Conservation (phyloP, 2,329 filamentous ascomycete species). For the Coniella lustricola region DNA sequence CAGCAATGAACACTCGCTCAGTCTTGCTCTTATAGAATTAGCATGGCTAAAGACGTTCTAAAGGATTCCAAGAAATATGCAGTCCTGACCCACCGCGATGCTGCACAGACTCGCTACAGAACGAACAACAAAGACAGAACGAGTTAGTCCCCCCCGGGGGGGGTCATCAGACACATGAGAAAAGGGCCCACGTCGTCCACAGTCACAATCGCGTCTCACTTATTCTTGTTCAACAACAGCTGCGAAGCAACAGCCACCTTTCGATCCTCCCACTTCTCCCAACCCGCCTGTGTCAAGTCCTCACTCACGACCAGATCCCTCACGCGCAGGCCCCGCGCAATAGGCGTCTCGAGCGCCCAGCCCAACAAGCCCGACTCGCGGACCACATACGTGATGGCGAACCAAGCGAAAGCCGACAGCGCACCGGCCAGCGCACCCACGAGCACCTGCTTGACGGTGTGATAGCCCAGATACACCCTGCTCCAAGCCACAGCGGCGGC, state of each 20-base stretch:
- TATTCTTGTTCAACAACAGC: slow-evolving; percentile 22
- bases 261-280: slow-evolving; percentile 77
- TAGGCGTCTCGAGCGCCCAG: slow-evolving; percentile 61
- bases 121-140: too few species aligned
- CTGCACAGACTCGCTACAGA: too few species aligned
- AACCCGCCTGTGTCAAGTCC: slow-evolving; percentile 84
- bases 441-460: slow-evolving; percentile 82
- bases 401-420: slow-evolving; percentile 71
- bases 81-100: too few species aligned
- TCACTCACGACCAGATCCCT: slow-evolving; percentile 82
- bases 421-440: slow-evolving; percentile 68
- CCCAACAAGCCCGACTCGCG: slow-evolving; percentile 63
- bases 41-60: too few species aligned
- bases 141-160: too few species aligned
- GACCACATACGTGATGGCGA: slow-evolving; percentile 58
- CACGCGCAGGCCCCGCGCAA: slow-evolving; percentile 61
- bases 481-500: slow-evolving; percentile 71
- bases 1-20: too few species aligned
- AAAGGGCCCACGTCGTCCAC: too few species aligned
- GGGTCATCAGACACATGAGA: too few species aligned
- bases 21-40: too few species aligned
- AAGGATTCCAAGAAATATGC: too few species aligned
- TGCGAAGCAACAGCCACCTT: slow-evolving; percentile 29
- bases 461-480: slow-evolving; percentile 86
- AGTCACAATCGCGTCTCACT: slow-evolving; percentile 22